Base-by-base conservation (phyloP, 768 basidiomycete species). In the Kwoniella mangroviensis region DNA sequence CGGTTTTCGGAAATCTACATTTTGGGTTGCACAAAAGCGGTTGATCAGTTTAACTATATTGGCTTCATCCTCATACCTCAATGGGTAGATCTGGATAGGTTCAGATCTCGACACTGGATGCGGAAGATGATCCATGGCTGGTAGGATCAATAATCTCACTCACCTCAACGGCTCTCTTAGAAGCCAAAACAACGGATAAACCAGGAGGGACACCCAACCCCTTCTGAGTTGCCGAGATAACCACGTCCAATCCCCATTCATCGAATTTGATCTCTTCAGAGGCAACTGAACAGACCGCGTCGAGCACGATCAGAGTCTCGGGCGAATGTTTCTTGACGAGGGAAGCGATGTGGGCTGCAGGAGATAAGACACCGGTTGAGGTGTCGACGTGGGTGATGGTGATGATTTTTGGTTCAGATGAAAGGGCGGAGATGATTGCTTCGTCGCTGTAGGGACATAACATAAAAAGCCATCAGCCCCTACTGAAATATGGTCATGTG, bases 281-380 rank as follows among this genome's bases (percentile, higher is more conserved):
- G 5, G 92, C 97, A 17, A 98, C 94, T 1, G 94, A 91, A 84
- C 97, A 99, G 28, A 99, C 97, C n/a, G 89, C 93, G 79, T 99
- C 97, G 68, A 94, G 86, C 9, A 92, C 86, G 53, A 94, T 91
- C 70, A 99, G 85, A 0, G 94, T 94, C 12, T 92, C 88, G 1
- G 96, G 95, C 0, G 93, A 94, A 69, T 92, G 87, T 28, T 86
- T 86, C 72, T 86, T 87, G 58, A 95, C 92, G 11, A 88, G 86
- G 60, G 88, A 87, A 21, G 89, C 89, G 73, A 99, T 88, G 24
- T 86, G 87, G 74, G 91, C 88, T 41, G 92, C 90, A 75, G 94
- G 87, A 17, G 93, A 94, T 57, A 98, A 87, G 15, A 98, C 97
- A 56, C 89, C 94, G 86, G 76, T 76, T 19, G 73, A 71, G 26